These are phyloP conservation scores for Fusarium anthophilum DNA, from an alignment of 2,329 filamentous ascomycete genomes.

Conservation along the genomic window DNA sequence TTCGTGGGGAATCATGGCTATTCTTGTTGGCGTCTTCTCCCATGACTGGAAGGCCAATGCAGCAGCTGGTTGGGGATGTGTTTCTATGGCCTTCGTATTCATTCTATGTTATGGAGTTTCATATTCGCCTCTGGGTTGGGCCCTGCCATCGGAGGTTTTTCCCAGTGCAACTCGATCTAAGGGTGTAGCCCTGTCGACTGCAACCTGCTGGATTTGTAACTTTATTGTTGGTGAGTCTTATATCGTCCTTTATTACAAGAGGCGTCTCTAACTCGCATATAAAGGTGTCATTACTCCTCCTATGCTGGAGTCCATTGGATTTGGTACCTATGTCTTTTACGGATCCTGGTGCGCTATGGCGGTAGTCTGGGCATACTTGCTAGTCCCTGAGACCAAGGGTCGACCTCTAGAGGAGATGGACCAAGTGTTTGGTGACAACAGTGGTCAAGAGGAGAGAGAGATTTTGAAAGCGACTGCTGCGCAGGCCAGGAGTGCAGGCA, in stretches of 20 bases:
- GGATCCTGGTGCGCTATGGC: not conserved
- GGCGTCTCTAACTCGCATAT: not conserved
- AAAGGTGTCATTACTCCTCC: not conserved
- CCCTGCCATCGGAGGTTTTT: not conserved
- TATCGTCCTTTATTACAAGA: not conserved
- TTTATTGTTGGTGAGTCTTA: not conserved
- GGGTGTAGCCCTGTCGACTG: not conserved
- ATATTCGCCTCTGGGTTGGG: not conserved
- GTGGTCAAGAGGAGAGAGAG: conserved; percentile 7
- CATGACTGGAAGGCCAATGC: not conserved
- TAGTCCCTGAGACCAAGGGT: conserved; percentile 69
- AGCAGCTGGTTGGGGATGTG: not conserved
- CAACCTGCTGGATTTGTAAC: not conserved
- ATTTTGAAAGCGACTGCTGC: not conserved
- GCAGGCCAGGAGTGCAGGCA: not conserved
- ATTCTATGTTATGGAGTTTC: not conserved
- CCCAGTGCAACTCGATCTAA: not conserved
- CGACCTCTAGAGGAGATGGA: conserved; percentile 66
- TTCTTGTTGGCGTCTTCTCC: conserved; percentile 51
- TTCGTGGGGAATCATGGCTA: conserved; percentile 62
- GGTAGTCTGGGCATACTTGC: conserved; percentile 69
- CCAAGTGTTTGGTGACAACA: conserved; percentile 66
- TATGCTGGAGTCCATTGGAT: not conserved
- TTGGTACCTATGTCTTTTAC: not conserved
- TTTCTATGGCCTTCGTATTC: not conserved